Evolutionary conservation across 768 basidiomycete species (phyloP).

Genomic region (Rickenella mellea): DNA sequence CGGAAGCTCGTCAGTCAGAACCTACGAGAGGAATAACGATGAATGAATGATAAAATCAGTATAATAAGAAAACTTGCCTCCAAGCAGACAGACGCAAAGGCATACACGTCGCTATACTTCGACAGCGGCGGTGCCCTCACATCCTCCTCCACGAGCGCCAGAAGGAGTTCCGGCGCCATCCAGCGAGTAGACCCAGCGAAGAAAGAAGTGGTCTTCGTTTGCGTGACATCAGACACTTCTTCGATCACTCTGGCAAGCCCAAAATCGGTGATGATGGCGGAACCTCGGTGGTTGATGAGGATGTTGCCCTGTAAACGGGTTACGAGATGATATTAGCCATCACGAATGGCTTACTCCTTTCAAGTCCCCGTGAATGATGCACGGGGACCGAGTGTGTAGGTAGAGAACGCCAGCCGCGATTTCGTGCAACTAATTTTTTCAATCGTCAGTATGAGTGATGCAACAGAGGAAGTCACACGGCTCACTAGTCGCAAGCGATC

Average conservation of each 20-base stretch:
- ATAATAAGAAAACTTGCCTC: conserved; percentile 30
- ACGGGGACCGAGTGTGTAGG: conserved; percentile 43
- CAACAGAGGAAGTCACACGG: neutral
- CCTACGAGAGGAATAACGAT: conserved; percentile 21
- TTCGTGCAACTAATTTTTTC: conserved; percentile 32
- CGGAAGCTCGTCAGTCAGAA: conserved; percentile 41
- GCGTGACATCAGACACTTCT: conserved; percentile 31
- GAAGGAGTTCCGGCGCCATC: conserved; percentile 52
- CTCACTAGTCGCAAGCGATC: conserved; percentile 40
- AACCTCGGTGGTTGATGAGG: conserved; percentile 40
- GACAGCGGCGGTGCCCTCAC: conserved; percentile 35
- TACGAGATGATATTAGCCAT: neutral
- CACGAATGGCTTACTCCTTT: conserved; percentile 37
- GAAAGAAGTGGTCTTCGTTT: conserved; percentile 25
- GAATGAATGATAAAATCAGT: neutral
- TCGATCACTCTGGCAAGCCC: conserved; percentile 50
- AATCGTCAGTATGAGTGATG: conserved; percentile 1
- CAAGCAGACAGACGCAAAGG: conserved; percentile 49
- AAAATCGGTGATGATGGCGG: conserved; percentile 52
- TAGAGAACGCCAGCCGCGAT: conserved; percentile 50
- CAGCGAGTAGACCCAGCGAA: conserved; percentile 40
- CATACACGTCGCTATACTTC: conserved; percentile 48
- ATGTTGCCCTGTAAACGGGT: conserved; percentile 39
- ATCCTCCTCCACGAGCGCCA: conserved; percentile 40
- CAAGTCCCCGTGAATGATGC: conserved; percentile 52